phyloP scores from a whole-genome alignment of 129 eudicot species.

The Artemisia tridentata region DNA sequence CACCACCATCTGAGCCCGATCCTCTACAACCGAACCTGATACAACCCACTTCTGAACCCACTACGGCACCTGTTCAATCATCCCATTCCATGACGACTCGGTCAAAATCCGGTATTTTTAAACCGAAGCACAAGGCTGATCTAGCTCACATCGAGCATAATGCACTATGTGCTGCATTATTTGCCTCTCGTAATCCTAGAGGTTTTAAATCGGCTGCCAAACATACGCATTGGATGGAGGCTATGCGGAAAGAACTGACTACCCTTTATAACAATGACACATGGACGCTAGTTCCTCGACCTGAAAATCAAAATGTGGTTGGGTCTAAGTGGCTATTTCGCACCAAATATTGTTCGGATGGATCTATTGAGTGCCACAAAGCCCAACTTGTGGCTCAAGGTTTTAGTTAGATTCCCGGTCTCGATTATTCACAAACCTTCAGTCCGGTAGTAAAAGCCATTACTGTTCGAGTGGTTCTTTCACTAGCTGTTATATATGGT shows the following conservation, averaged over 20 bases:
- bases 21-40: neutral
- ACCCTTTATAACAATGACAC: neutral
- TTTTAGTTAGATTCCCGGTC: neutral
- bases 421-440: neutral
- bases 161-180: neutral
- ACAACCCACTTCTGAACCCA: too few relatives aligned
- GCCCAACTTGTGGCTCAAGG: neutral
- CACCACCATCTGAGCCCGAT: neutral
- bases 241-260: neutral
- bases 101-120: neutral
- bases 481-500: neutral
- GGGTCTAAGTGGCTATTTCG: slow-evolving; percentile 3
- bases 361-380: neutral
- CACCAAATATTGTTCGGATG: neutral
- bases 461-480: neutral
- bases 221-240: neutral
- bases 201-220: neutral
- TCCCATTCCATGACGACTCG: neutral
- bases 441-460: neutral
- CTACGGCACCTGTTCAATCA: neutral
- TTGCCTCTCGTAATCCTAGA: neutral
- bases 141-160: neutral
- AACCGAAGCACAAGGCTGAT: neutral
- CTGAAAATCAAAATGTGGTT: neutral
- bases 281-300: neutral